Evolutionary conservation across 345 rosid genomes (phyloP), one percentile per base, ranked within the genome.

Genomic region (Trapa bicornis): DNA sequence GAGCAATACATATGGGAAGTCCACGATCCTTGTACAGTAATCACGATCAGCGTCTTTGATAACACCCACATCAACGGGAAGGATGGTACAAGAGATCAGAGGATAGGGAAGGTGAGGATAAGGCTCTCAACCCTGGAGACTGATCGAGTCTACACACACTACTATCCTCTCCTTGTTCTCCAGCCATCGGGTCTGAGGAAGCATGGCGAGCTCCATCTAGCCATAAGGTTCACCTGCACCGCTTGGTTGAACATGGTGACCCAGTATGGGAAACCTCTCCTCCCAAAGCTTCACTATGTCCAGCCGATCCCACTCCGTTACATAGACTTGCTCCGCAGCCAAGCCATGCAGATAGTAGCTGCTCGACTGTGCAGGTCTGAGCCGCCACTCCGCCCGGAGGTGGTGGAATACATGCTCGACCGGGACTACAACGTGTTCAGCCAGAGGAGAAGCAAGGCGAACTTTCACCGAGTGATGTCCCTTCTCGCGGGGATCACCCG

Each of bases 1-100:
- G 99, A 91, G 85, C 96, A 85, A 66, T 95, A 91, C 67, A 95
- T 96, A 11, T 95, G 99, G 97, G 99, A 95, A 67, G 97, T 91
- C 42, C 80, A 74, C 64, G 99, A 95, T 78, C 92, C 97, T 0
- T 91, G 97, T 69, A 95, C 99, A 0, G 96, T 91, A 33, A 80
- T 95, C 72, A 89, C 97, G n/a, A 74, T 95, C 54, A 96, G 90
- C 39, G 96, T 95, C 6, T 95, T 87, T 65, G 99, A 95, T 67
- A 91, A 85, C 72, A 73, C 76, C 61, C 99, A 95, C 66, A 67
- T 78, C 71, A 87, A 91, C 56, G 96, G 87, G 65, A 88, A 81
- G 66, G 86, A 71, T 6, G 93, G 82, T 16, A 75, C 69, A 7
- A 82, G 64, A 71, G 99, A 95, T 76, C 83, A 83, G 68, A 87